Base-by-base conservation (phyloP, 2,329 filamentous ascomycete species). In the Neofusicoccum parvum region DNA sequence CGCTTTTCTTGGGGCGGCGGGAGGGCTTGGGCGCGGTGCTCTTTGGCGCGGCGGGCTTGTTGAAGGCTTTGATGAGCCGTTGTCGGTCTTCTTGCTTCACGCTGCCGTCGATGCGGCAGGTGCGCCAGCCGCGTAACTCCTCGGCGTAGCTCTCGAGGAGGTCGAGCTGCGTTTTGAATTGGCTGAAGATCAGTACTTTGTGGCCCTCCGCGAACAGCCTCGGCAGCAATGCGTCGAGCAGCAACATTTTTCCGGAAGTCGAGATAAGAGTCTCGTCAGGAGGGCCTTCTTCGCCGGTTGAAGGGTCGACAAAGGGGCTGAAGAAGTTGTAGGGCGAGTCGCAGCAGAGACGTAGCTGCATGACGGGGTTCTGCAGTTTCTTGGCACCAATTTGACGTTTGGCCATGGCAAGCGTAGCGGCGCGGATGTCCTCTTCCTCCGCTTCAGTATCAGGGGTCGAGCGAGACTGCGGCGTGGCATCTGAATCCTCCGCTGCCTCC, bases 251-350 rank as follows among this genome's bases (percentile, higher is more conserved):
- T 14, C 95, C 95, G 0, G 93, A 97, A 0, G 92, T 88, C 0
- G 90, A 94, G 39, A 99, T 87, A 5, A 99, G 86, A 1, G 86
- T 90, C 73, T 96, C 91, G 72, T 98, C 93, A 0, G 85, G 81
- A 0, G 85, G 76, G 3, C 39, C 43, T 5, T 79, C 80, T n/a
- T 82, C 80, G 1, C 85, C 84, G 0, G 76, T 76, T 50, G 74
- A 74, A 0, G 74, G 76, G 43, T 78, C 75, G 15, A 76, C 69
- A 69, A 94, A 98, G 0, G 95, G 94, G 74, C 93, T 96, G 79
- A 96, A 98, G 76, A 99, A 98, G 74, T 97, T 96, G 78, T 97
- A 94, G 0, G 95, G 95, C 0, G 89, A 92, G 76, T 99, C 97
- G 78, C 95, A 98, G 11, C 92, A 92, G 0, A 97, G 85, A 0